Percentiles rank a stretch among this genome's conserved stretches.
Evolutionary conservation across 148 eudicot species (phyloP).

Genomic region (Hydrangea macrophylla): DNA sequence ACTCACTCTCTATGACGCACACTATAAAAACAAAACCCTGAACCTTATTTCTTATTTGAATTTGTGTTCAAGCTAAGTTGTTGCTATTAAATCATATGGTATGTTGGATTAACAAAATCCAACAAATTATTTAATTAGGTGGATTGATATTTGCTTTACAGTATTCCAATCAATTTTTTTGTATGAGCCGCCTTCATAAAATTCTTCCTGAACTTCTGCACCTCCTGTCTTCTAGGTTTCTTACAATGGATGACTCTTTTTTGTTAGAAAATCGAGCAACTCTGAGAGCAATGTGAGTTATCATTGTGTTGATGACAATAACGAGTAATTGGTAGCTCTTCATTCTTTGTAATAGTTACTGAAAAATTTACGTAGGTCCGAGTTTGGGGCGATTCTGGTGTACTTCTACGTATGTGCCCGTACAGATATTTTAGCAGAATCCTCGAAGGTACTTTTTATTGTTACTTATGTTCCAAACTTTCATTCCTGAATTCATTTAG

Average conservation of each 20-base stretch:
- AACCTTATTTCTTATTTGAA: too few species aligned
- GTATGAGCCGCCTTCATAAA: background rate
- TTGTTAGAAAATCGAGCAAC: slow-evolving; percentile 74
- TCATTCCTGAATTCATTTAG: background rate
- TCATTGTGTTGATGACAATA: slow-evolving; percentile 6
- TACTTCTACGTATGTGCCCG: slow-evolving; percentile 90
- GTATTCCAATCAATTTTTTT: background rate
- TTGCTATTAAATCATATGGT: too few species aligned
- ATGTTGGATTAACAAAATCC: too few species aligned
- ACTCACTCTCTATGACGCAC: too few species aligned
- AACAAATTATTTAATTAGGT: slow-evolving; percentile 83
- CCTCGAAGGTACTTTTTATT: slow-evolving; percentile 60
- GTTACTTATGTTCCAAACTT: background rate
- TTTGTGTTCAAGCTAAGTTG: too few species aligned
- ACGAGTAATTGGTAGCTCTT: background rate
- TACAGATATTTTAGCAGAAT: slow-evolving; percentile 62
- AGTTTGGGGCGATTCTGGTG: slow-evolving; percentile 67
- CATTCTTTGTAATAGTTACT: slow-evolving; percentile 9
- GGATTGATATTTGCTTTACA: slow-evolving; percentile 20
- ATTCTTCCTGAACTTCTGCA: slow-evolving; percentile 12
- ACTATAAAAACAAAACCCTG: too few species aligned
- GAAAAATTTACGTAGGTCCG: slow-evolving; percentile 50
- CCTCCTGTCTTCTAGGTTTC: slow-evolving; percentile 54
- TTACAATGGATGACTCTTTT: slow-evolving; percentile 86
- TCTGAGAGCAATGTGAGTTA: slow-evolving; percentile 85